phyloP scores from a whole-genome alignment of 2,329 filamentous ascomycete species.

The Diaporthe aspalathi region DNA sequence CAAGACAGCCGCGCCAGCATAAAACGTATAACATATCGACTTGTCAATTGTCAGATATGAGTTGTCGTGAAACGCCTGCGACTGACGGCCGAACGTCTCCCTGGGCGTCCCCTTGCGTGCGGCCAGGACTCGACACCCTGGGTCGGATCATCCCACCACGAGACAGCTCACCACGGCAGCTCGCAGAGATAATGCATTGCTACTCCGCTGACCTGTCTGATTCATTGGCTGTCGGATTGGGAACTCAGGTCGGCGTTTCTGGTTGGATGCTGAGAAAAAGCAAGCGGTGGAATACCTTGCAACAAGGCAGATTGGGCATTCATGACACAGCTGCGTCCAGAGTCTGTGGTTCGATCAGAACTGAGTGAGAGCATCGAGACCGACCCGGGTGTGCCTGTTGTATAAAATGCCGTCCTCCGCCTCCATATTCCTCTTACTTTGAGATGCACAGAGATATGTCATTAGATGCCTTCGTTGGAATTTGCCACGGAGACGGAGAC shows the following conservation, averaged over 20 bases:
- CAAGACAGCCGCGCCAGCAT: neutral
- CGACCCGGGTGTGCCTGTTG: neutral
- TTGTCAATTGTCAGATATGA: conserved; percentile 7
- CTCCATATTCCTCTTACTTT: neutral
- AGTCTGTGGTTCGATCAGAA: neutral
- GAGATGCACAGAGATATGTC: neutral
- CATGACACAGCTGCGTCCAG: neutral
- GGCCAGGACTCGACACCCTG: neutral
- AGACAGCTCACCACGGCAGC: neutral
- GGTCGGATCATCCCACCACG: neutral
- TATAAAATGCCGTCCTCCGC: neutral
- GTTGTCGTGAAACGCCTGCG: neutral
- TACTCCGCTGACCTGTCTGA: no score
- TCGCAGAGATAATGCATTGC: no score
- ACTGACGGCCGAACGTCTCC: neutral
- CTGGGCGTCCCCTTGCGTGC: neutral
- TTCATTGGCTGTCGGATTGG: neutral
- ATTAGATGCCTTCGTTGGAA: no score
- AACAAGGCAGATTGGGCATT: neutral
- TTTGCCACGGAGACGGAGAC: neutral
- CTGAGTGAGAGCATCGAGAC: no score
- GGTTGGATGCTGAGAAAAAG: neutral
- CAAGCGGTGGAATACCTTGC: neutral
- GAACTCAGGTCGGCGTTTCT: neutral
- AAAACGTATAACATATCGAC: neutral